Percentiles rank a stretch among this genome's conserved stretches.
Evolutionary conservation across 768 basidiomycete species (phyloP).

Genomic region (Boletellus ananiceps): DNA sequence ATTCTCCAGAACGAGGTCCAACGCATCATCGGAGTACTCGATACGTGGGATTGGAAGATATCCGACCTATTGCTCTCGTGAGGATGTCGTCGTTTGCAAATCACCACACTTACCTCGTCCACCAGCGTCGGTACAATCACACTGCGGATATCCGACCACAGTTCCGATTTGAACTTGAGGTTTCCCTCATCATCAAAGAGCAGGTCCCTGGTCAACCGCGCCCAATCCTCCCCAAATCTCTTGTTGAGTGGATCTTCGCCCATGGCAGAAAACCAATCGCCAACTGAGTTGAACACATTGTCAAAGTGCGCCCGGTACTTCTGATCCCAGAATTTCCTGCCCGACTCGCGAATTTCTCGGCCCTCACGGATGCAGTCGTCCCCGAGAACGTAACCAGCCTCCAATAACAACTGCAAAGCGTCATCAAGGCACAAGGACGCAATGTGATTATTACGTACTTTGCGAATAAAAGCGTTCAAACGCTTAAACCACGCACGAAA

Average conservation of each 20-base stretch:
- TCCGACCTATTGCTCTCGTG: conserved; percentile 44
- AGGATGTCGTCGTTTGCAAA: neutral
- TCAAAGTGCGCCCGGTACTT: conserved; percentile 79
- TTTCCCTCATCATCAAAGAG: conserved; percentile 73
- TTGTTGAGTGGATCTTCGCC: conserved; percentile 81
- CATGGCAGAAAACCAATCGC: conserved; percentile 81
- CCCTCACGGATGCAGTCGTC: conserved; percentile 67
- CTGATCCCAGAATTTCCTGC: conserved; percentile 72
- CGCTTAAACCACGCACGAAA: conserved; percentile 69
- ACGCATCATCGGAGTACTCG: conserved; percentile 83
- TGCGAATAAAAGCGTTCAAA: conserved; percentile 61
- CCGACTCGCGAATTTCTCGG: conserved; percentile 57
- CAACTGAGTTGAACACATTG: conserved; percentile 62
- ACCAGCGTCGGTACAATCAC: conserved; percentile 80
- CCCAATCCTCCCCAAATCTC: conserved; percentile 80
- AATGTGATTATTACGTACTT: conserved; percentile 34
- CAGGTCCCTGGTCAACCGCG: conserved; percentile 75
- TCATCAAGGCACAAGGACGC: neutral
- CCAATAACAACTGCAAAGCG: conserved; percentile 54
- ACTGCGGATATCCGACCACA: conserved; percentile 85
- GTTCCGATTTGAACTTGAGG: conserved; percentile 80
- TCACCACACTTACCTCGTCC: conserved; percentile 48
- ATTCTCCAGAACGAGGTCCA: conserved; percentile 93
- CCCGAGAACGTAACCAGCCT: conserved; percentile 84
- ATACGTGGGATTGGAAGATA: conserved; percentile 89